Conservation (phyloP, 2,329 filamentous ascomycete genomes). For the Fusarium bulbicola region DNA sequence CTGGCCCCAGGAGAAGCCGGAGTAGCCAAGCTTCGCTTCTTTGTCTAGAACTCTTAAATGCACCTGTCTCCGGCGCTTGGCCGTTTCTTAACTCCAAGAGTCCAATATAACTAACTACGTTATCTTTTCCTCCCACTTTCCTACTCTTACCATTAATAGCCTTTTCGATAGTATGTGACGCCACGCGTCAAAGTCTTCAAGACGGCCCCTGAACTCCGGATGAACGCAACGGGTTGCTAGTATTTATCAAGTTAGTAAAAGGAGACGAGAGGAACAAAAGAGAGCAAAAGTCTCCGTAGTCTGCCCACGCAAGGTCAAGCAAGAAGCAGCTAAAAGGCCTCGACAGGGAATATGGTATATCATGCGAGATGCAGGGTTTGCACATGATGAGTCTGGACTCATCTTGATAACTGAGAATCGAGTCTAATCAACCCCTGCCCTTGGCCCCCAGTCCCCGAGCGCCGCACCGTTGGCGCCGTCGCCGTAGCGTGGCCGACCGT, state of each 20-base stretch:
- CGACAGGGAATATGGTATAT: background rate
- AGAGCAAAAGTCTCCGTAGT: slow-evolving; percentile 11
- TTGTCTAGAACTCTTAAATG: slow-evolving; percentile 9
- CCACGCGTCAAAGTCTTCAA: slow-evolving; percentile 8
- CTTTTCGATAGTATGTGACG: slow-evolving; percentile 19
- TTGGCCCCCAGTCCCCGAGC: slow-evolving; percentile 20
- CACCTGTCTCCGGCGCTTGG: background rate
- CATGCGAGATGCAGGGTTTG: background rate
- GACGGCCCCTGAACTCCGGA: background rate
- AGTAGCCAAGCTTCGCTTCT: background rate
- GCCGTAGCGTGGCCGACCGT: slow-evolving; percentile 35
- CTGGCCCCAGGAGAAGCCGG: background rate
- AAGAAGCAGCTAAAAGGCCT: background rate
- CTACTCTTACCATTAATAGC: background rate
- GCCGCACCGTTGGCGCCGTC: slow-evolving; percentile 43
- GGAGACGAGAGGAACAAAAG: background rate
- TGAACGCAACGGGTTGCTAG: background rate
- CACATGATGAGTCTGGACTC: slow-evolving; percentile 5
- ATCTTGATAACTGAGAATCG: slow-evolving; percentile 2
- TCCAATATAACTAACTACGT: background rate
- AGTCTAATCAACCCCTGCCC: slow-evolving; percentile 10
- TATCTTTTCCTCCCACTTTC: background rate
- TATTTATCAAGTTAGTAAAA: slow-evolving; percentile 5
- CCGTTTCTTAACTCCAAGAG: background rate
- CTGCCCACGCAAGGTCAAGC: background rate